Base-by-base conservation (phyloP, 257 asterid genomes). In the Mitragyna speciosa region DNA sequence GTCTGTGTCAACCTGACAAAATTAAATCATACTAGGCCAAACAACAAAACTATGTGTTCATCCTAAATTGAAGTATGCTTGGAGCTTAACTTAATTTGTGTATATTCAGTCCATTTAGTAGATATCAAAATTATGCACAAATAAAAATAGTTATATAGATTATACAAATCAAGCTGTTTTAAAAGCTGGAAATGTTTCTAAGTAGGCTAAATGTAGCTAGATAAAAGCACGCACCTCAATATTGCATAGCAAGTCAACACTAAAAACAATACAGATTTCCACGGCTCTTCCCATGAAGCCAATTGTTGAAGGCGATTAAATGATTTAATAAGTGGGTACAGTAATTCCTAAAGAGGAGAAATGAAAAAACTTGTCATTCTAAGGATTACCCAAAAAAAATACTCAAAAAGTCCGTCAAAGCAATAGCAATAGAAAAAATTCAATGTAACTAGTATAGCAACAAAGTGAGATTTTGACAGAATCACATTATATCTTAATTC, bases 281-380 rank as follows among this genome's bases (percentile, higher is more conserved):
- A 85, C 68, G 98, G 97, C 82, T 92, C 91, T 73, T 86, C 87
- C 98, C 98, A 94, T 75, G 93, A 91, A 75, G 90, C 91, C 89
- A 94, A 82, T 59, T 51, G 87, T 76, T 84, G 91, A 73, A 92
- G 84, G 82, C 76, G 84, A 78, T 84, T 80, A 84, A 78, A 86
- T 69, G 78, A 75, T 82, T 78, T 86, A 61, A 87, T 76, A 67
- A 92, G 86, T 61, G 97, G 97, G 78, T 86, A 87, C 83, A 94
- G 91, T 91, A 94, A 87, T 85, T 90, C 98, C 98, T 94, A 78
- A 73, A 81, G 69, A 79, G 48, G 84, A 77, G 82, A 69, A 82
- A 76, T 26, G 72, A 73, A 64, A n/a, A 70, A 64, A 39, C 70
- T 75, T 51, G 31, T 76, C 67, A 78, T 83, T 75, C 77, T 58